Evolutionary conservation across 805 yeast species (phyloP), one percentile per base, ranked within the genome.

Genomic region (Yamadazyma kitorensis): DNA sequence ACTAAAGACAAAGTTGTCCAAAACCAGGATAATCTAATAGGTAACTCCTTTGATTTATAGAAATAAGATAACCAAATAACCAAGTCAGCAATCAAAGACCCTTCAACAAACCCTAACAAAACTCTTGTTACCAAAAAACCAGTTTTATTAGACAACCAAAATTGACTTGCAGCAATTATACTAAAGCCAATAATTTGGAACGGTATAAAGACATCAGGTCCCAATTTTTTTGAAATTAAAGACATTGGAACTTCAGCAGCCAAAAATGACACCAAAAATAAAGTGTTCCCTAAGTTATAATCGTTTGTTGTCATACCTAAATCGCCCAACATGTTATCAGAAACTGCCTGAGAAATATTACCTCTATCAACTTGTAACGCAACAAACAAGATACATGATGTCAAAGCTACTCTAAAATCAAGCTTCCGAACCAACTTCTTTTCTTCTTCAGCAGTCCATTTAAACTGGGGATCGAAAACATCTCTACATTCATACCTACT

Each of bases 11-110:
- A 30, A 4, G 63, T 48, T 2, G 63, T 53, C 67, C 55, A 64
- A 39, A 41, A 63, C 45, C 68, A 68, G 0, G 83, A 72, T 18
- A 80, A 57, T 35, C 87, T 61, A 16, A 76, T 53, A 1, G 83
- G 67, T 16, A 82, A 60, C 52, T 82, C 86, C 12, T 61, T 52
- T 17, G 73, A 50, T 10, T 74, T 81, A 59, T 76, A 82, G 55
- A 80, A 81, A 54, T 78, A 81, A 0, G 82, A 72, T 52, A 81
- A 59, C 76, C 81, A 81, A 29, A 80, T 54, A 34, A 75, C 69
- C 24, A 74, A 55, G 44, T 79, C 86, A 17, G 83, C 80, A 34
- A 57, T 52, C 29, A 51, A 49, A 1, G 62, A 60, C 31, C 63
- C 61, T 38, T 58, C 61, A 29, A 55, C 36, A 24, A 48, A 39